Evolutionary conservation across 2,329 filamentous ascomycete species (phyloP).

Genomic region (Cladosporium sp.): DNA sequence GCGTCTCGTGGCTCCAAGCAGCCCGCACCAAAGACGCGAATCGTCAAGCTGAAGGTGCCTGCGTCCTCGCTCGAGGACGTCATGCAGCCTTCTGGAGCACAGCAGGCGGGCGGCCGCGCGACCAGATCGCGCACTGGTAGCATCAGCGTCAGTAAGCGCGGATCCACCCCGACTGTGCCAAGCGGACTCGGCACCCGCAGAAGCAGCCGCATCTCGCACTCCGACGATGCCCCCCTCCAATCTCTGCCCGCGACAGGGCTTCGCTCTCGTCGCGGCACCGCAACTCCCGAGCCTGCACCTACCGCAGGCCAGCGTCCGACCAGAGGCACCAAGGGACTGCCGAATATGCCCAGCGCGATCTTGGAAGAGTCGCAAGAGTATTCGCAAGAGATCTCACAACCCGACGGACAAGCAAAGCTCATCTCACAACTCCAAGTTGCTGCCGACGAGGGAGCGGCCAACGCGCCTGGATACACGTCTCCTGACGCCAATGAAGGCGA

Average conservation of each 20-base stretch:
- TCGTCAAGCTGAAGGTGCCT: constrained; percentile 40
- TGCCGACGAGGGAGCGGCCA: constrained; percentile 23
- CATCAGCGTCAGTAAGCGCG: constrained; percentile 29
- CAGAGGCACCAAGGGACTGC: constrained; percentile 45
- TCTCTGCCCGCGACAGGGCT: constrained; percentile 56
- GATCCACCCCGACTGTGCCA: constrained; percentile 27
- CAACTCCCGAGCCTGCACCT: constrained; percentile 42
- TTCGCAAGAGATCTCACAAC: constrained; percentile 29
- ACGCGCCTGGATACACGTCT: background rate
- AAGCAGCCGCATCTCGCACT: constrained; percentile 56
- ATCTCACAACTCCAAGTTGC: constrained; percentile 25
- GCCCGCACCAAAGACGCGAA: constrained; percentile 21
- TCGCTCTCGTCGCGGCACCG: constrained; percentile 52
- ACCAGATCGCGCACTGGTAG: constrained; percentile 37
- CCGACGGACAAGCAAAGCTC: constrained; percentile 28
- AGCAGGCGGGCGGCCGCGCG: constrained; percentile 17
- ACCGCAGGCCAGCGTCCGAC: constrained; percentile 35
- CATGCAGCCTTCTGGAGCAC: too few species aligned
- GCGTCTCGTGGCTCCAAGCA: constrained; percentile 12
- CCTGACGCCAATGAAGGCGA: constrained; percentile 28
- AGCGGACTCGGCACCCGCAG: constrained; percentile 38
- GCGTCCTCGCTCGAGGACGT: background rate
- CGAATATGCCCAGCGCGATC: constrained; percentile 45
- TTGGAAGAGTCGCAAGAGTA: constrained; percentile 52
- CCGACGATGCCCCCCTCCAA: constrained; percentile 52